Percentiles rank a stretch among this genome's conserved stretches.
phyloP scores from a whole-genome alignment of 2,329 filamentous ascomycete species.

The Phyllosticta citribraziliensis region DNA sequence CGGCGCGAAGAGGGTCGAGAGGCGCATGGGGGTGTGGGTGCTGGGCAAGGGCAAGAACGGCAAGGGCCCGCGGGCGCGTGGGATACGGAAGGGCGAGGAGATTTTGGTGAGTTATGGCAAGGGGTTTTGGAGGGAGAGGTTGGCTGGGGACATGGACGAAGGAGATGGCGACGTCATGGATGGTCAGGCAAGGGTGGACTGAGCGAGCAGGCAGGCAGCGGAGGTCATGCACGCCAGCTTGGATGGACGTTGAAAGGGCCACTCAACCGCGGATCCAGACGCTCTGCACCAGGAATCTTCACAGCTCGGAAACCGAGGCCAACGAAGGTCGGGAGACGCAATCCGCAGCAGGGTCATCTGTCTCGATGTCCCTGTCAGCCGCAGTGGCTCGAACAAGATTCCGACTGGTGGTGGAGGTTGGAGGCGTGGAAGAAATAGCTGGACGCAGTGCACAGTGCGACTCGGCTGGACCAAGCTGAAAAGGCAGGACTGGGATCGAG shows the following conservation, averaged over 20 bases:
- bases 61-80: conserved; percentile 30
- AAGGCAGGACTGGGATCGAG: neutral
- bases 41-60: conserved; percentile 39
- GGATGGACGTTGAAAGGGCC: neutral
- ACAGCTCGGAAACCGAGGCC: neutral
- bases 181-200: neutral
- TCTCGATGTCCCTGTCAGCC: neutral
- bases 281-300: neutral
- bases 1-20: conserved; percentile 30
- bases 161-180: conserved; percentile 8
- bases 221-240: neutral
- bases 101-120: conserved; percentile 46
- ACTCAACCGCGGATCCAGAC: neutral
- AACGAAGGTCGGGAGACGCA: neutral
- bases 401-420: neutral
- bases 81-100: conserved; percentile 40
- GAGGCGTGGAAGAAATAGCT: neutral
- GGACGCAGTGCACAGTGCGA: neutral
- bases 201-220: neutral
- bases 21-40: conserved; percentile 42
- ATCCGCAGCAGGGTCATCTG: neutral
- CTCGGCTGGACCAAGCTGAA: neutral
- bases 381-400: neutral
- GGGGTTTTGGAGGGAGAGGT: conserved; percentile 38
- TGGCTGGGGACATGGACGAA: neutral